Base-by-base conservation (phyloP, 495 filamentous ascomycete species). In the Neurospora tetrasperma region DNA sequence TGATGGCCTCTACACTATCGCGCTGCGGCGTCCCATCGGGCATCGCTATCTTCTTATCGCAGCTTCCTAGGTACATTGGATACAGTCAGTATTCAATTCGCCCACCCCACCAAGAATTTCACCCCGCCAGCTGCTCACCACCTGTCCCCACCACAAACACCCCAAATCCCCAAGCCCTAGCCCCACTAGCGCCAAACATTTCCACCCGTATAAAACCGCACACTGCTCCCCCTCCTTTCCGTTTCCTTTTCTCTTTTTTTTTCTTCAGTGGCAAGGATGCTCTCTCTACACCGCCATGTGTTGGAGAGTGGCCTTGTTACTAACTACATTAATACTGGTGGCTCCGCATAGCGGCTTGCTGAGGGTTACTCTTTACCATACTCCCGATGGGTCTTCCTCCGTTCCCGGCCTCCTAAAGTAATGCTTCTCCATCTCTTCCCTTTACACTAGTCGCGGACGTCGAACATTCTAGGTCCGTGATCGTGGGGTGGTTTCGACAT, bases 401-500 rank as follows among this genome's bases (percentile, higher is more conserved):
- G 79, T 81, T 81, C 79, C 79, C 79, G 76, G 79, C 79, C 79
- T 76, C 79, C 79, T 73, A 77, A 71, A 81, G 16, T 12, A 76
- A 80, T 43, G 74, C 69, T 75, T 71, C 75, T 70, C 44, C 79
- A 77, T 73, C 78, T 78, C 72, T 78, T 76, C 78, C 78, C 73
- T 75, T 23, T 42, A 70, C 44, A 70, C 18, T 72, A 71, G 75
- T 74, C 72, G 74, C 74, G 76, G 75, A 73, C 74, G 76, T 40
- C 76, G 74, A 69, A 73, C 77, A 71, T 73, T 39, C 70, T 75
- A 77, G 78, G 76, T 75, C 70, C 76, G 76, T 72, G 76, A 72
- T 75, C 74, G 79, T 81, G 79, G 79, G 79, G 75, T 80, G 77
- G 76, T 81, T 69, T 72, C 79, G 74, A 81, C 77, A 81, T 80